Evolutionary conservation across 257 asterid species (phyloP), one percentile per base, ranked within the genome.

Genomic region (Jacaranda mimosifolia): DNA sequence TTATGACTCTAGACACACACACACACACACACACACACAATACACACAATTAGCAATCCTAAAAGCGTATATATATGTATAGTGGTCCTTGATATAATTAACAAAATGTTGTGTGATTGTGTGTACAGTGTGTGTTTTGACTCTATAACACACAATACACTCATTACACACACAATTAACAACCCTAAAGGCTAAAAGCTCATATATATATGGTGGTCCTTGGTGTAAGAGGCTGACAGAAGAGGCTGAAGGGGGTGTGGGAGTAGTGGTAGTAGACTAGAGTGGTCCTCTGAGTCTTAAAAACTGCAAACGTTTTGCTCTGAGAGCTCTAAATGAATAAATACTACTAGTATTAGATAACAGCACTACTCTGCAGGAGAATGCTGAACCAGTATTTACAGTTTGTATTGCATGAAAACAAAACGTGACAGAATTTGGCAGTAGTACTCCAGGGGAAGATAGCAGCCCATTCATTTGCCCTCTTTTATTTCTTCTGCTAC

Each of bases 221-320:
- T 42, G 67, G 43, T 45, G 43, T 13, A 68, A 45, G 21, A 68
- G 43, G 76, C 10, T 10, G 26, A 71, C 56, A 71, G 42, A 56
- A 48, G 76, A 48, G 74, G 46, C 21, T 48, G 45, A 69, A 72
- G 55, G 57, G n/a, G 69, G 46, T 63, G 69, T 63, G 69, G 15
- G n/a, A 70, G 11, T 12, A 58, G 14, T 26, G 36, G 42, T 49
- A 32, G 63, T 62, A 53, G 68, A 67, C 26, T 66, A 79, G 79
- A 26, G 83, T 79, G 83, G 83, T 79, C 79, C 83, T 72, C 45
- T 73, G 39, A 32, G 12, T 26, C 40, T n/a, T 55, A 56, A 40
- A 43, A 9, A 32, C 39, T 58, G 81, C 70, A 68, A 55, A 63
- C 11, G 58, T 55, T 42, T 52, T 76, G 53, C 62, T 68, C 46